Evolutionary conservation across 2,329 filamentous ascomycete genomes (phyloP).

Genomic region (Cladosporium colombiae): DNA sequence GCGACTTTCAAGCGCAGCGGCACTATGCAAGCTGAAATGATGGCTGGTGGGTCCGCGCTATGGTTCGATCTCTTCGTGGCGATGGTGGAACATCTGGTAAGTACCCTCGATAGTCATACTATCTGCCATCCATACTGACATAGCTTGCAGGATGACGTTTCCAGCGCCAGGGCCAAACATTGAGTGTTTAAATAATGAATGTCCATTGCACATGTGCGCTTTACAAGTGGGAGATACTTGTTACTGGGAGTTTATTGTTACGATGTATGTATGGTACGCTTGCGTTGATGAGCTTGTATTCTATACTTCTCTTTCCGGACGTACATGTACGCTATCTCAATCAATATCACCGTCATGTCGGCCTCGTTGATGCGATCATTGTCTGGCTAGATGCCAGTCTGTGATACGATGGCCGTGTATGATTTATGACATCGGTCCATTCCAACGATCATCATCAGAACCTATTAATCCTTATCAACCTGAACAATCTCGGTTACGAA

Average conservation of each 20-base stretch:
- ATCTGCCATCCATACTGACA: background rate
- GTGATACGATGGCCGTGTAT: no score
- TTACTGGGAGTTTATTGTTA: background rate
- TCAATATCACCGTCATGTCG: background rate
- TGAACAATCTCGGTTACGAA: no score
- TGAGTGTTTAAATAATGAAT: background rate
- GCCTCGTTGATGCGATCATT: background rate
- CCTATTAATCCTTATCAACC: no score
- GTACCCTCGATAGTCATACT: slow-evolving; percentile 37
- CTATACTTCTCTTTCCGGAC: background rate
- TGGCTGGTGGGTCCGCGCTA: slow-evolving; percentile 72
- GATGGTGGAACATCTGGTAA: slow-evolving; percentile 84
- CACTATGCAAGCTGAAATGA: slow-evolving; percentile 96
- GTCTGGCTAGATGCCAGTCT: no score
- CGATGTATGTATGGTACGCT: background rate
- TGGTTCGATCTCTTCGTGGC: slow-evolving; percentile 96
- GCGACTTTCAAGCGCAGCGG: slow-evolving; percentile 89
- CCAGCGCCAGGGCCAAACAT: background rate
- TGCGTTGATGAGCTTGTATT: background rate
- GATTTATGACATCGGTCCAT: no score
- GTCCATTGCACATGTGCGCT: background rate
- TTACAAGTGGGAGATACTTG: background rate
- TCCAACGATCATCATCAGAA: no score
- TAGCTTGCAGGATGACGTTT: slow-evolving; percentile 7
- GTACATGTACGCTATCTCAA: background rate